Evolutionary conservation across 2,329 filamentous ascomycete genomes (phyloP).

Genomic region (Exutisphaerella laricina): DNA sequence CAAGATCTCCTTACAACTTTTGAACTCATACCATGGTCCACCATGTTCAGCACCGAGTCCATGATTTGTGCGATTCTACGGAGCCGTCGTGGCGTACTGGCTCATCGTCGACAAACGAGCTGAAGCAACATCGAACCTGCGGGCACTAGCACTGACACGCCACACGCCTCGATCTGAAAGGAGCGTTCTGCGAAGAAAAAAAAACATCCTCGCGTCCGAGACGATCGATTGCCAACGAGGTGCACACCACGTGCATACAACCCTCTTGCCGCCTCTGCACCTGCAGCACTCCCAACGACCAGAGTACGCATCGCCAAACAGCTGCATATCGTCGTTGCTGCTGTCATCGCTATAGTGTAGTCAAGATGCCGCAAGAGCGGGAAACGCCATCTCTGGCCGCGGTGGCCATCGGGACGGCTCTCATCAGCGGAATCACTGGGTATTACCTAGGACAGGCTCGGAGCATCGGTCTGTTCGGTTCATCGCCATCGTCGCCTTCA

Average conservation of each 20-base stretch:
- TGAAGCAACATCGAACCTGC: no score
- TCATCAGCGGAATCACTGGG: conserved; percentile 68
- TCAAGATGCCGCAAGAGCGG: background rate
- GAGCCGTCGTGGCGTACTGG: no score
- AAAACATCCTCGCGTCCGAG: no score
- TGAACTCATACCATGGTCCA: conserved; percentile 14
- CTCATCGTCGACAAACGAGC: no score
- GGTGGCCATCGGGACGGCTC: conserved; percentile 65
- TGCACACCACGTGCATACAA: no score
- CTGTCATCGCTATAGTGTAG: no score
- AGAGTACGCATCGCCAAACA: background rate
- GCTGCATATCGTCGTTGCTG: no score
- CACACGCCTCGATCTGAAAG: no score
- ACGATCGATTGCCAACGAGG: no score
- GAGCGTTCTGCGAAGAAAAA: no score
- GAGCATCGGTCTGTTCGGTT: conserved; percentile 67
- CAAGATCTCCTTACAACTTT: conserved; percentile 10
- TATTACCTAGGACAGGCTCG: conserved; percentile 65
- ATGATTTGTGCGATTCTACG: conserved; percentile 14
- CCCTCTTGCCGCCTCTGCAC: background rate
- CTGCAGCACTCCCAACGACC: background rate
- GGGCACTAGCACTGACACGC: no score
- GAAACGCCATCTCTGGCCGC: conserved; percentile 49
- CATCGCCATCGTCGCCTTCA: conserved; percentile 30
- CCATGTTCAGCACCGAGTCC: conserved; percentile 12